Evolutionary conservation across 2,329 filamentous ascomycete species (phyloP), one percentile per base, ranked within the genome.

Genomic region (Mycosphaerella arachidis): DNA sequence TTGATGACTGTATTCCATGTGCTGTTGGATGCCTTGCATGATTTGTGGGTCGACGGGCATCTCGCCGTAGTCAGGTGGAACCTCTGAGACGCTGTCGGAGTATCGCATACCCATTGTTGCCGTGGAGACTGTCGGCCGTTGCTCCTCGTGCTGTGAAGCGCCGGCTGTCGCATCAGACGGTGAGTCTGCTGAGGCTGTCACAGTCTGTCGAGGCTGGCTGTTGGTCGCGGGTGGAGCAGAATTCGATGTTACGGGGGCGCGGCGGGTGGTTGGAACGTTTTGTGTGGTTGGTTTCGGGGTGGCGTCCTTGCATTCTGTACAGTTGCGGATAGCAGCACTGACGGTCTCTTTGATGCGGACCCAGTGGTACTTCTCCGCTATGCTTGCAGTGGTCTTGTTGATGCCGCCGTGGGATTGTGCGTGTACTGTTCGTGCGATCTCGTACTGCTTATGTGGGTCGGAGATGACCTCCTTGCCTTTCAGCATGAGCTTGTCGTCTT

Each of bases 301-400:
- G 33, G 82, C 78, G 62, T 96, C 91, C 76, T 93, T 96, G 78
- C 93, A 97, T 72, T 96, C 88, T 7, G 84, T 78, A 75, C 94
- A 99, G 70, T 94, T 93, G 68, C 90, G 88, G 75, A 97, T 96
- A 68, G 96, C 92, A 73, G 93, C 87, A 73, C 89, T 94, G 63
- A 97, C 94, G 0, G 93, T 97, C 76, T 97, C 92, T 75, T 97
- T 99, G 78, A 97, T 97, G 62, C 93, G 86, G 52, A 95, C 92
- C 94, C 94, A 99, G 77, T 97, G 94, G 73, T 93, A 97, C 71
- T 88, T 89, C 72, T 97, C 91, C 10, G 93, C 91, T 70, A 99
- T 96, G 20, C 87, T 89, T 20, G 93, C 92, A 0, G 93, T 97
- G 0, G 93, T 97, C 79, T 97, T 97, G 81, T 99, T 99, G 81